Conservation (phyloP, 1,139 yeast species). For the Lodderomyces oxycetoniae region DNA sequence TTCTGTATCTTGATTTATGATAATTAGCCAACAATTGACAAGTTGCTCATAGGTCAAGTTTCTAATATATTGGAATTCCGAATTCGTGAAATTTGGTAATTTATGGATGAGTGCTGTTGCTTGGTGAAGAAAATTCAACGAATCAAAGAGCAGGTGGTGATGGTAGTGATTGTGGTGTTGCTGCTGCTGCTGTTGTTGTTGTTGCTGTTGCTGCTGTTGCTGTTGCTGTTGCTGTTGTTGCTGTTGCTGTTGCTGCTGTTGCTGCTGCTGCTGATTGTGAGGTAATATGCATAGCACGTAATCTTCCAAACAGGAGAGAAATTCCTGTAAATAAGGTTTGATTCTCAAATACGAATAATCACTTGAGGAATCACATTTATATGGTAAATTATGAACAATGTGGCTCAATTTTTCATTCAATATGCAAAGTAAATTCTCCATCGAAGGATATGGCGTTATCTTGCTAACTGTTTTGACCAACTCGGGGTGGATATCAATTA, state of each 20-base stretch:
- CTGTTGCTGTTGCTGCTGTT: conserved; percentile 41
- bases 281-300: conserved; percentile 76
- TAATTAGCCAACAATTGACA: conserved; percentile 68
- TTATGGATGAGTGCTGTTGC: conserved; percentile 61
- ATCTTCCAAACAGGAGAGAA: conserved; percentile 73
- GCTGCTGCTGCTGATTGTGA: conserved; percentile 59
- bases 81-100: conserved; percentile 68
- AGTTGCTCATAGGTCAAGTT: conserved; percentile 76
- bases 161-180: no score
- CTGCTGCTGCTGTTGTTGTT: conserved; percentile 41
- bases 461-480: conserved; percentile 47
- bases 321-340: conserved; percentile 68
- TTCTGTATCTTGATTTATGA: conserved; percentile 35
- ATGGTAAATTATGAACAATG: conserved; percentile 57
- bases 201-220: conserved; percentile 47
- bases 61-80: conserved; percentile 69
- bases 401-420: conserved; percentile 44
- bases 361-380: conserved; percentile 64
- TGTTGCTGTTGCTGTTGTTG: conserved; percentile 13
- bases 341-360: conserved; percentile 90
- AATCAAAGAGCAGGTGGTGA: conserved; percentile 38
- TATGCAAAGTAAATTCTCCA: conserved; percentile 47
- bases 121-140: conserved; percentile 64
- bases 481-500: conserved; percentile 62
- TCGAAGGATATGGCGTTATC: conserved; percentile 57